Evolutionary conservation across 495 filamentous ascomycete species (phyloP).

Genomic region (Tuber aestivum): DNA sequence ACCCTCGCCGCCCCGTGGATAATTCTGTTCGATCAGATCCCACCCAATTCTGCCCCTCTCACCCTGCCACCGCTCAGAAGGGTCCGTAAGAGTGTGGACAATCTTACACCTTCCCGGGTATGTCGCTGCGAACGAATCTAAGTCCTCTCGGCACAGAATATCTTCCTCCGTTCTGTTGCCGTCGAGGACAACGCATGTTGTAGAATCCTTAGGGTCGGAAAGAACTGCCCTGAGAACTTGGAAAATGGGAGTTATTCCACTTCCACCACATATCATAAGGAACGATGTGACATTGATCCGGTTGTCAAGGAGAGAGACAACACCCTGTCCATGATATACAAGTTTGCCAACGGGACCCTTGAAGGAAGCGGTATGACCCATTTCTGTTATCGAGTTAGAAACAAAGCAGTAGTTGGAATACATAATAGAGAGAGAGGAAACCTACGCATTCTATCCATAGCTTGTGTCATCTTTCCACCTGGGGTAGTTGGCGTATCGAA

Average conservation of each 20-base stretch:
- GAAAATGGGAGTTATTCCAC: conserved; percentile 86
- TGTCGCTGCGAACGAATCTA: conserved; percentile 55
- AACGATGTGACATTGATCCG: conserved; percentile 58
- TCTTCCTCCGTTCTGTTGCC: conserved; percentile 77
- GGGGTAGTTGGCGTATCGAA: conserved; percentile 53
- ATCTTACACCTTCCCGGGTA: conserved; percentile 57
- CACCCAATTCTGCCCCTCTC: conserved; percentile 62
- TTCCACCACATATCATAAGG: conserved; percentile 85
- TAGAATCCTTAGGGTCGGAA: conserved; percentile 45
- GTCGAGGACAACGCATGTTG: conserved; percentile 61
- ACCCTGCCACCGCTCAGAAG: conserved; percentile 61
- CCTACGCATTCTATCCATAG: conserved; percentile 60
- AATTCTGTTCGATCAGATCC: conserved; percentile 58
- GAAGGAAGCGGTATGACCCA: conserved; percentile 70
- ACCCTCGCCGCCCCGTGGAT: conserved; percentile 43
- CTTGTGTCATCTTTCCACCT: conserved; percentile 81
- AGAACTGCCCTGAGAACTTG: conserved; percentile 78
- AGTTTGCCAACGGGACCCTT: conserved; percentile 91
- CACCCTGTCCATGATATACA: conserved; percentile 65
- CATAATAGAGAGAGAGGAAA: neutral
- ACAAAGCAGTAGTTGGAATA: neutral
- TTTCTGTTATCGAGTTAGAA: conserved; percentile 38
- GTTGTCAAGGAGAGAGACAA: conserved; percentile 57
- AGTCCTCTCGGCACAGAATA: conserved; percentile 72
- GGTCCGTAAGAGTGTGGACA: conserved; percentile 66